Base-by-base conservation (phyloP, 1,284 basidiomycete genomes). In the Papiliotrema laurentii region DNA sequence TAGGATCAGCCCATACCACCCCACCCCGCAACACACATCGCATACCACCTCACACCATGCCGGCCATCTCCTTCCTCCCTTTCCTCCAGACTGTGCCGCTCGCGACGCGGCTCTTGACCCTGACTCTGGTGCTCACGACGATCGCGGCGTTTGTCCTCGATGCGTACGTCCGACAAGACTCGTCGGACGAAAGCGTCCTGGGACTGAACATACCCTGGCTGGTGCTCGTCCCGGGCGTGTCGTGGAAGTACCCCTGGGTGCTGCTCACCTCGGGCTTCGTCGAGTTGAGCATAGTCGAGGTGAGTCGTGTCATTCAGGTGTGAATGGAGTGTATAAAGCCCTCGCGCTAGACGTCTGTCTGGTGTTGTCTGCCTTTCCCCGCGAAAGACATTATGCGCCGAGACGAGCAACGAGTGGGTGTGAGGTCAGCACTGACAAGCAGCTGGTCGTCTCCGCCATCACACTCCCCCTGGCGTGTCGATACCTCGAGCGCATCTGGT, bases 401-500 rank as follows among this genome's bases (percentile, higher is more conserved):
- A 14, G 25, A 5, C 18, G 22, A 9, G 5, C 22, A 38, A 30
- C 14, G 25, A 41, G 13, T 22, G 10, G 10, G 19, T 26, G 10
- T 21, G 19, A 37, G 35, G 19, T 21, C 38, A 10, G 18, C 24
- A 19, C 40, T 42, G 40, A 42, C 26, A 9, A 22, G 5, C 25
- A 96, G 90, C 80, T 97, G 52, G 62, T 87, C 50, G 76, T 86
- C 50, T 85, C 90, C 2, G 75, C 91, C 47, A 69, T 92, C 44
- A 80, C 86, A 36, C 80, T 97, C 11, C 87, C 89, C 30, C 80
- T 91, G 9, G 86, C 87, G 22, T 78, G 91, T 41, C 82, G 87
- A 56, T 97, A 97, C 69, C 78, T 98, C 49, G 94, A 98, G 71
- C 79, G 90, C 40, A 77, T 97, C 53, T 98, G 93, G 92, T 93